phyloP scores from a whole-genome alignment of 805 yeast genomes.

The Metschnikowia hibisci region DNA sequence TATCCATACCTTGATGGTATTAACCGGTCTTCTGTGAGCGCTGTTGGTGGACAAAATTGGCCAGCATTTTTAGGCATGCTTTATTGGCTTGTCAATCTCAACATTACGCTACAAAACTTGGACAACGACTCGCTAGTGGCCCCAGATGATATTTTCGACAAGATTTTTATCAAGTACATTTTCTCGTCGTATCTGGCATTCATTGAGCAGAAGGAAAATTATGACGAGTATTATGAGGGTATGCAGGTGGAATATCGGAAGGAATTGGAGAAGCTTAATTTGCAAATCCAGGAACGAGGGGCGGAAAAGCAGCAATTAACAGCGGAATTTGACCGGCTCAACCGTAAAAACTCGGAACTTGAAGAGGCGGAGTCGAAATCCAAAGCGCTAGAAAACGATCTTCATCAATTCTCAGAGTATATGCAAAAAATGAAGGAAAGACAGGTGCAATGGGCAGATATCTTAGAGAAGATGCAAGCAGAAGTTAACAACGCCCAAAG shows the following conservation, averaged over 20 bases:
- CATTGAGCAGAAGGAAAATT: conserved; percentile 62
- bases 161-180: conserved; percentile 56
- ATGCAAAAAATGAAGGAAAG: conserved; percentile 63
- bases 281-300: conserved; percentile 41
- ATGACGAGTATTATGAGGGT: conserved; percentile 48
- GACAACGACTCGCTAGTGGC: conserved; percentile 24
- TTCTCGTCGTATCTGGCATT: conserved; percentile 65
- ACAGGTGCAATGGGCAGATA: conserved; percentile 59
- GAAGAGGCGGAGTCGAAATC: conserved; percentile 49
- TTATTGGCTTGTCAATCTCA: conserved; percentile 72
- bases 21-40: conserved; percentile 80
- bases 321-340: conserved; percentile 37
- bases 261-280: conserved; percentile 46
- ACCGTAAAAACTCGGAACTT: conserved; percentile 44
- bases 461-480: conserved; percentile 50
- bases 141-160: conserved; percentile 46
- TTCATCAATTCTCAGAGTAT: conserved; percentile 66
- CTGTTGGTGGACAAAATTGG: conserved; percentile 91
- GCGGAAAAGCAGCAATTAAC: conserved; percentile 39
- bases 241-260: conserved; percentile 53
- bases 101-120: conserved; percentile 29
- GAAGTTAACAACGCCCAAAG: conserved; percentile 48
- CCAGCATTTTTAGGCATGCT: conserved; percentile 76
- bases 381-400: conserved; percentile 65
- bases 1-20: conserved; percentile 82